Conservation (phyloP, 1,284 basidiomycete species). For the Ganoderma resinaceum region DNA sequence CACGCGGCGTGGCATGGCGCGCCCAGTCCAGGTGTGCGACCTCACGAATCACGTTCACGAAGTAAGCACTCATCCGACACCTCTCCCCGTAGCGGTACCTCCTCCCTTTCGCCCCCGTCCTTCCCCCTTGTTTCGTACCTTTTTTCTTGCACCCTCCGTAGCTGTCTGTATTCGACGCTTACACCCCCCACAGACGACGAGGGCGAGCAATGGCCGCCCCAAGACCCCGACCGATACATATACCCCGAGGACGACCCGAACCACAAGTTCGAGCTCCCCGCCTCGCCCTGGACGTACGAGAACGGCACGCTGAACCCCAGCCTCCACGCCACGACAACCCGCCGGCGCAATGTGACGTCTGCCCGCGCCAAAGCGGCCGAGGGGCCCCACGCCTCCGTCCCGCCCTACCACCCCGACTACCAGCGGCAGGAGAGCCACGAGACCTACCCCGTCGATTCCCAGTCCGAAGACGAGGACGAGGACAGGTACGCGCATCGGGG, state of each 20-base stretch:
- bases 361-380: conserved; percentile 28
- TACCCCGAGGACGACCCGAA: conserved; percentile 42
- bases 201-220: conserved; percentile 61
- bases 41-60: conserved; percentile 18
- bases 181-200: conserved; percentile 30
- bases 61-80: conserved; percentile 37
- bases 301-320: conserved; percentile 77
- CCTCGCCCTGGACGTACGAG: conserved; percentile 87
- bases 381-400: conserved; percentile 56
- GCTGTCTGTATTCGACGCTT: background rate
- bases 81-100: background rate
- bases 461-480: conserved; percentile 48
- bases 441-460: conserved; percentile 40
- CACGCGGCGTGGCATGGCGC: background rate
- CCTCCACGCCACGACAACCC: conserved; percentile 60
- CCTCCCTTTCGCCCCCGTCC: background rate
- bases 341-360: conserved; percentile 22
- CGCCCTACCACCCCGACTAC: conserved; percentile 80
- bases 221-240: conserved; percentile 51
- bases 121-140: background rate
- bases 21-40: conserved; percentile 33
- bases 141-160: background rate
- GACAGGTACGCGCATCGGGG: conserved; percentile 32
- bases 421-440: conserved; percentile 40
- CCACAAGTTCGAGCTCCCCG: conserved; percentile 54